These are phyloP conservation scores for Angomonas ambiguus DNA, from an alignment of 208 protist genomes.

Conservation along the genomic window DNA sequence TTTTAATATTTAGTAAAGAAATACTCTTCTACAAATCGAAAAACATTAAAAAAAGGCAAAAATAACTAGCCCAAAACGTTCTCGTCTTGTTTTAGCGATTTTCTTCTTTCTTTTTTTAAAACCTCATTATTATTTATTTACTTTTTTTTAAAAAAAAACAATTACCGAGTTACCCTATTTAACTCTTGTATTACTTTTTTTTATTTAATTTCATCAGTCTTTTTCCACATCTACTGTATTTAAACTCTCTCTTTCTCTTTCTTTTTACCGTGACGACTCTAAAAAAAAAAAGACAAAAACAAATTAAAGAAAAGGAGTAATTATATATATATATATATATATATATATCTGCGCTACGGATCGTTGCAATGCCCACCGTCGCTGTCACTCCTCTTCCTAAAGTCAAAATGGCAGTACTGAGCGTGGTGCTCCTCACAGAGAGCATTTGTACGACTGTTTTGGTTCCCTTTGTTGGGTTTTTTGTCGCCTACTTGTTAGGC, in stretches of 20 bases:
- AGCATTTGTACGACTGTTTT: slow-evolving; percentile 56
- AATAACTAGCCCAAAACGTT: no score
- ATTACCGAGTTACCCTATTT: background rate
- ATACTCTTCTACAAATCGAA: no score
- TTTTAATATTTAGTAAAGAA: no score
- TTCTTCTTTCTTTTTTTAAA: background rate
- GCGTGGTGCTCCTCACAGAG: slow-evolving; percentile 35
- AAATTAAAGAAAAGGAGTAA: background rate
- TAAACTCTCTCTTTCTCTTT: background rate
- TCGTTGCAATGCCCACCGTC: no score
- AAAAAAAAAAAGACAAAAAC: background rate
- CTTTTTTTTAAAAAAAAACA: background rate
- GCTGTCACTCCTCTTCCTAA: background rate
- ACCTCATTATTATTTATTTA: background rate
- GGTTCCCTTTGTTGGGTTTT: slow-evolving; percentile 48
- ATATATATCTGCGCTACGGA: no score
- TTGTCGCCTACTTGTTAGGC: slow-evolving; percentile 28
- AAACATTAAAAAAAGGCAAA: background rate
- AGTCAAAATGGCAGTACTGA: background rate
- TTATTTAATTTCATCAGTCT: background rate
- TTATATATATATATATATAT: no score
- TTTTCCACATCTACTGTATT: background rate
- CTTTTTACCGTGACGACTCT: background rate
- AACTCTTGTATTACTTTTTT: background rate
- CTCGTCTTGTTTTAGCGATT: no score